Evolutionary conservation across 176 grass and related monocot genomes (phyloP).

Genomic region (Rhynchospora tenuis): DNA sequence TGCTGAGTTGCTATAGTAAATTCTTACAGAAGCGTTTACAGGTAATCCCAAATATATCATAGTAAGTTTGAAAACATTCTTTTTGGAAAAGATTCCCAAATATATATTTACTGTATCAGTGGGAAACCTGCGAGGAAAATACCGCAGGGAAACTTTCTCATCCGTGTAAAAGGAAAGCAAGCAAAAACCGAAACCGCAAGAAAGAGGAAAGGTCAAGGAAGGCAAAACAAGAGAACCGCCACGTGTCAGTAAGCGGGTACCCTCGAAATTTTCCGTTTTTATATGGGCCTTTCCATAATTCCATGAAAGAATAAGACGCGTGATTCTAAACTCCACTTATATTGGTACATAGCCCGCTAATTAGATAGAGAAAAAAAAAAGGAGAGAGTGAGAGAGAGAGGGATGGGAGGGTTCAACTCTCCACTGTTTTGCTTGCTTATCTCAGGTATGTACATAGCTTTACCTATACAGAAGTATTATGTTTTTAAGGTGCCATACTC

Average conservation of each 20-base stretch:
- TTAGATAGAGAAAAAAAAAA: neutral
- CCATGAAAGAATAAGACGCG: conserved; percentile 7
- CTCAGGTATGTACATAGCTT: conserved; percentile 24
- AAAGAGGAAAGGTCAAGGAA: neutral
- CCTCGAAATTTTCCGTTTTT: neutral
- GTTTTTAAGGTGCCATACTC: neutral
- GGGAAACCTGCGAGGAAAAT: neutral
- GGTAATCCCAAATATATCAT: no score
- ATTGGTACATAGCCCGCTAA: neutral
- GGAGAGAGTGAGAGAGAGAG: neutral
- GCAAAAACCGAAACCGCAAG: neutral
- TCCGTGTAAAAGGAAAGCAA: neutral
- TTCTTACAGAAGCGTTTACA: no score
- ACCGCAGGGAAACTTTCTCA: neutral
- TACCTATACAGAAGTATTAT: neutral
- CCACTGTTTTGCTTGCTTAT: conserved; percentile 32
- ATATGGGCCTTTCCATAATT: neutral
- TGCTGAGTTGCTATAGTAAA: neutral
- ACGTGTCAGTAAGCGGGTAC: no score
- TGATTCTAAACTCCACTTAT: neutral
- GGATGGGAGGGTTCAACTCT: conserved; percentile 13
- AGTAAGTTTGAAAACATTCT: no score
- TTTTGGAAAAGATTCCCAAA: no score
- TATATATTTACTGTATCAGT: neutral
- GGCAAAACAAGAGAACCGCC: neutral